Evolutionary conservation across 169 alveolate species (phyloP).

Genomic region (Eimeria falciformis): DNA sequence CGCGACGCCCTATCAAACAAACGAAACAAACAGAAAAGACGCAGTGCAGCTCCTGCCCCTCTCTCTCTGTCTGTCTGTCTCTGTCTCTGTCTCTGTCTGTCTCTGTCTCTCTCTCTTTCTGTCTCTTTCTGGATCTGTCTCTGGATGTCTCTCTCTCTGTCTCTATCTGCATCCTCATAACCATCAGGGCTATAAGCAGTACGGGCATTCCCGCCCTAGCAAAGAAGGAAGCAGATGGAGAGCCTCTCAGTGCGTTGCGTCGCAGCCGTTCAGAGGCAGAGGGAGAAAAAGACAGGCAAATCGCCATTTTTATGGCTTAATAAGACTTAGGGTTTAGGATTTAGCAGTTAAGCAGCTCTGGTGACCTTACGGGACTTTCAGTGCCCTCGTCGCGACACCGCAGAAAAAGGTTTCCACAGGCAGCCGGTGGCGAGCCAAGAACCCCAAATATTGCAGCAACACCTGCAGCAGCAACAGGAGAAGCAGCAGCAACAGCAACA

Average conservation of each 20-base stretch:
- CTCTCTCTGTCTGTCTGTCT: too few species aligned
- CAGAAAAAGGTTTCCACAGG: slow-evolving; percentile 68
- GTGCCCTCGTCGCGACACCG: slow-evolving; percentile 20
- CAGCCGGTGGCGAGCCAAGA: slow-evolving; percentile 54
- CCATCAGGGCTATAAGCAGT: too few species aligned
- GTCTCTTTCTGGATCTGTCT: background rate
- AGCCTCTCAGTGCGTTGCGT: too few species aligned
- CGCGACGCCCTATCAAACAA: background rate
- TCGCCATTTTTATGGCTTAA: slow-evolving; percentile 40
- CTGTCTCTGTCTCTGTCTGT: too few species aligned
- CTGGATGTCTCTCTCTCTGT: too few species aligned
- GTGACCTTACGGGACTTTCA: slow-evolving; percentile 68
- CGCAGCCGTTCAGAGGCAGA: too few species aligned
- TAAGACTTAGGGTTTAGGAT: slow-evolving; percentile 50
- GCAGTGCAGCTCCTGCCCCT: background rate
- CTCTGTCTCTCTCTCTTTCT: background rate
- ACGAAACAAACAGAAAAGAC: background rate
- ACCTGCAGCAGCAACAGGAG: slow-evolving; percentile 47
- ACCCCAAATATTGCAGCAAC: slow-evolving; percentile 62
- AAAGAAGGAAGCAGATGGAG: too few species aligned
- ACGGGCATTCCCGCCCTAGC: too few species aligned
- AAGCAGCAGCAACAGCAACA: slow-evolving; percentile 39
- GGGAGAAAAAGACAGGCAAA: too few species aligned
- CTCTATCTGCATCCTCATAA: too few species aligned
- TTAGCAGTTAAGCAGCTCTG: too few species aligned